Percentiles rank a stretch among this genome's conserved stretches.
Evolutionary conservation across 2,329 filamentous ascomycete genomes (phyloP).

Genomic region (Microdochium paspali): DNA sequence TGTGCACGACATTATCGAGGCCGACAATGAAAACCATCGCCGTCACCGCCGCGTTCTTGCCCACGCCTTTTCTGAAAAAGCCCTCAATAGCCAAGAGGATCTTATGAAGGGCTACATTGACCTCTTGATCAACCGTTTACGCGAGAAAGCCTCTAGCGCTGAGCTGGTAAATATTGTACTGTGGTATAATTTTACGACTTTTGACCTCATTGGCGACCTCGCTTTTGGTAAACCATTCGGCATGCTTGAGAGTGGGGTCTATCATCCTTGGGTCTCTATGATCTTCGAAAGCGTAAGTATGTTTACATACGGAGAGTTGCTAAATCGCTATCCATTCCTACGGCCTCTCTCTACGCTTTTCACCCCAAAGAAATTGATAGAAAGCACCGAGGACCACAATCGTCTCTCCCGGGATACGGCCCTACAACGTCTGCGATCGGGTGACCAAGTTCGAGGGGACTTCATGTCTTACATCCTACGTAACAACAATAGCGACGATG

Average conservation of each 20-base stretch:
- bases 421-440: not conserved
- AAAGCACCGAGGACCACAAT: too few relatives aligned
- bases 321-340: slow-evolving; percentile 9
- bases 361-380: too few relatives aligned
- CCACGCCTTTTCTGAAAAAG: too few relatives aligned
- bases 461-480: not conserved
- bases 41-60: too few relatives aligned
- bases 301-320: slow-evolving; percentile 7
- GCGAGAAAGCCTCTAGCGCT: slow-evolving; percentile 7
- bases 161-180: slow-evolving; percentile 20
- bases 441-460: not conserved
- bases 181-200: slow-evolving; percentile 29
- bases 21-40: too few relatives aligned
- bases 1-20: too few relatives aligned
- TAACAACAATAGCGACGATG: not conserved
- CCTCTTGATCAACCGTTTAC: too few relatives aligned
- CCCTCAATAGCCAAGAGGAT: too few relatives aligned
- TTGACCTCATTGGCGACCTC: slow-evolving; percentile 35
- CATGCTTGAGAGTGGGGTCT: slow-evolving; percentile 20
- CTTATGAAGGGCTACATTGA: too few relatives aligned
- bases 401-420: too few relatives aligned
- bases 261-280: slow-evolving; percentile 23
- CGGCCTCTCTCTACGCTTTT: slow-evolving; percentile 5
- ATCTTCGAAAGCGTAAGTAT: slow-evolving; percentile 17
- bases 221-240: slow-evolving; percentile 34